A percentile compares a stretch with the other conserved stretches of the same genome.
Evolutionary conservation across 2,329 filamentous ascomycete genomes (phyloP).

Genomic region (Cladosporium sphaerospermum): DNA sequence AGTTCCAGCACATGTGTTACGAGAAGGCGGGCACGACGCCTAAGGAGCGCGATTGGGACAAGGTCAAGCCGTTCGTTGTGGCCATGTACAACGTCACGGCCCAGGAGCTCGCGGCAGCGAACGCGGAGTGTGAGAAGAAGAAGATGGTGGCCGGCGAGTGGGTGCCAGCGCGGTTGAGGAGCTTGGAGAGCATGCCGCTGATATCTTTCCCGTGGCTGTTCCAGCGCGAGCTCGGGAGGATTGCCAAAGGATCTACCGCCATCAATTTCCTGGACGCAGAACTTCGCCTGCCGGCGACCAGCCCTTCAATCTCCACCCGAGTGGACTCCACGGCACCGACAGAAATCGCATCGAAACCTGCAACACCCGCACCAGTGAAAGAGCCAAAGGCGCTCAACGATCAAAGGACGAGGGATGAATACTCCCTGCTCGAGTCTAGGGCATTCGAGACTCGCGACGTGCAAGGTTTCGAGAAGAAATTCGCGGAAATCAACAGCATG

Average conservation of each 20-base stretch:
- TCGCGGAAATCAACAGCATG: background rate
- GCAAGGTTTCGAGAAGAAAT: background rate
- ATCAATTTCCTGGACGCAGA: too few relatives aligned
- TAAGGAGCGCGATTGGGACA: conserved; percentile 40
- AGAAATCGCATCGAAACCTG: background rate
- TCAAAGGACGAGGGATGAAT: background rate
- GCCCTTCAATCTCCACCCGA: background rate
- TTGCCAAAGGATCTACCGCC: conserved; percentile 47
- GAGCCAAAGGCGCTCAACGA: background rate
- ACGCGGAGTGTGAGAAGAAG: conserved; percentile 44
- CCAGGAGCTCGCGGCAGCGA: conserved; percentile 57
- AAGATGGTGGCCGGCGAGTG: conserved; percentile 34
- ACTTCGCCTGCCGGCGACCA: background rate
- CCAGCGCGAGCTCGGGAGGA: conserved; percentile 60
- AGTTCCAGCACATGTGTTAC: conserved; percentile 62
- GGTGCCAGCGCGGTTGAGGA: conserved; percentile 34
- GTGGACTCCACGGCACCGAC: background rate
- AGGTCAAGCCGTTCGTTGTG: conserved; percentile 66
- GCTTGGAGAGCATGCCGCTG: conserved; percentile 59
- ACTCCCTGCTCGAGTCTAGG: background rate
- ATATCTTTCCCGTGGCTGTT: conserved; percentile 97
- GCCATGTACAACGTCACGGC: conserved; percentile 85
- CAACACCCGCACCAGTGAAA: too few relatives aligned
- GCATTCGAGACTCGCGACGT: background rate
- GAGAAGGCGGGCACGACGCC: conserved; percentile 50